A percentile compares a stretch with the other conserved stretches of the same genome.
phyloP scores from a whole-genome alignment of 2,329 filamentous ascomycete genomes.

The Parastagonospora avenae region DNA sequence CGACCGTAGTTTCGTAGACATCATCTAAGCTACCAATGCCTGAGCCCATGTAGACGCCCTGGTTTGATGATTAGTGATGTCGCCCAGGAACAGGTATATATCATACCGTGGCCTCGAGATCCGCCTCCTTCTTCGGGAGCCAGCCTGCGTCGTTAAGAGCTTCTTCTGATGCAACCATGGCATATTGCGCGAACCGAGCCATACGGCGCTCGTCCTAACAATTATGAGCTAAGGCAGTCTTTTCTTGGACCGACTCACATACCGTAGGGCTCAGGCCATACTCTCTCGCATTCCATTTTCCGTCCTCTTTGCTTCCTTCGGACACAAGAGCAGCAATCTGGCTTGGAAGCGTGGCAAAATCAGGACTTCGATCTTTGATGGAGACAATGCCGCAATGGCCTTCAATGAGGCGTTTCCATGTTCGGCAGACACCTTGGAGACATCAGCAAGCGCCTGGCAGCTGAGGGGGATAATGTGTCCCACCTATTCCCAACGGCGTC shows the following conservation, averaged over 20 bases:
- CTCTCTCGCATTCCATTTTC: slow-evolving; percentile 54
- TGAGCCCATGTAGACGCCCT: slow-evolving; percentile 90
- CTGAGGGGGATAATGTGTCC: background rate
- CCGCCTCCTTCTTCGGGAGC: slow-evolving; percentile 64
- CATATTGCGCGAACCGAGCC: slow-evolving; percentile 92
- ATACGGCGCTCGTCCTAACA: slow-evolving; percentile 72
- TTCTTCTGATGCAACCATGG: slow-evolving; percentile 83
- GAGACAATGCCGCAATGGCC: slow-evolving; percentile 82
- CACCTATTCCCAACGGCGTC: slow-evolving; percentile 76
- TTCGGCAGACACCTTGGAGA: slow-evolving; percentile 65
- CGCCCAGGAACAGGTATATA: background rate
- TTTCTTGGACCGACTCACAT: background rate
- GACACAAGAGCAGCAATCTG: slow-evolving; percentile 86
- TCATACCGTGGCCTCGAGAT: slow-evolving; percentile 71
- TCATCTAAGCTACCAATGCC: slow-evolving; percentile 95
- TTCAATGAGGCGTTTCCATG: slow-evolving; percentile 81
- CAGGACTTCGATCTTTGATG: slow-evolving; percentile 64
- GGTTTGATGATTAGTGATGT: slow-evolving; percentile 7
- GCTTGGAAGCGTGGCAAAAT: slow-evolving; percentile 77
- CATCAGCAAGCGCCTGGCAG: background rate
- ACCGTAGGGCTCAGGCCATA: slow-evolving; percentile 48
- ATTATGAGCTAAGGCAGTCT: slow-evolving; percentile 25
- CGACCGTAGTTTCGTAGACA: slow-evolving; percentile 81
- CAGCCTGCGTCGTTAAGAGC: slow-evolving; percentile 83
- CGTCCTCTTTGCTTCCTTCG: slow-evolving; percentile 50